These are phyloP conservation scores for Lepraria neglecta DNA, from an alignment of 495 filamentous ascomycete genomes.

Conservation along the genomic window DNA sequence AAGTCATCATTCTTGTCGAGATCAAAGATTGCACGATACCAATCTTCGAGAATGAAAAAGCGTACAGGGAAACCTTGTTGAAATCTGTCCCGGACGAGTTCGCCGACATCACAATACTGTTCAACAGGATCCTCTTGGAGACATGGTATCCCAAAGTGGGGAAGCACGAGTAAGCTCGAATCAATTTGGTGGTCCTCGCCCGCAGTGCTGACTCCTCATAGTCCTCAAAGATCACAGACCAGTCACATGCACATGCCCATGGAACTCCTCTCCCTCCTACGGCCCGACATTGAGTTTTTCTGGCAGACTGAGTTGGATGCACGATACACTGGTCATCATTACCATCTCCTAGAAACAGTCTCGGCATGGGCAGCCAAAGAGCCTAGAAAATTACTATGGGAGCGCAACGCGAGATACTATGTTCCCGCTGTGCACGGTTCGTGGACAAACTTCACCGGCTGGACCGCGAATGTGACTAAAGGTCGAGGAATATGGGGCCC, in stretches of 20 bases:
- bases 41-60: slow-evolving; percentile 49
- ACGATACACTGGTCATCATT: slow-evolving; percentile 64
- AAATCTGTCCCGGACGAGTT: slow-evolving; percentile 59
- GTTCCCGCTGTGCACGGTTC: slow-evolving; percentile 57
- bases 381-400: slow-evolving; percentile 66
- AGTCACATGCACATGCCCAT: slow-evolving; percentile 36
- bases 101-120: slow-evolving; percentile 58
- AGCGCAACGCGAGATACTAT: slow-evolving; percentile 67
- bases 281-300: slow-evolving; percentile 65
- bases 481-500: slow-evolving; percentile 57
- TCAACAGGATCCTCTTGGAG: slow-evolving; percentile 54
- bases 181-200: background rate
- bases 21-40: slow-evolving; percentile 53
- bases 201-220: slow-evolving; percentile 20
- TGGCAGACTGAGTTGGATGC: slow-evolving; percentile 76
- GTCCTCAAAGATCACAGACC: slow-evolving; percentile 7
- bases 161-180: slow-evolving; percentile 24
- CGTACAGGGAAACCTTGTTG: slow-evolving; percentile 48
- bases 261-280: slow-evolving; percentile 54
- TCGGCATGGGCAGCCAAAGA: slow-evolving; percentile 52
- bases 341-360: slow-evolving; percentile 59
- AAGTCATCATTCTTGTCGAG: slow-evolving; percentile 69
- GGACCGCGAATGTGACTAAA: slow-evolving; percentile 41
- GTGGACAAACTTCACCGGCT: slow-evolving; percentile 49
- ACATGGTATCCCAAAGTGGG: slow-evolving; percentile 51